These are phyloP conservation scores for Amoebophrya sp. DNA, from an alignment of 169 alveolate genomes.

Conservation along the genomic window DNA sequence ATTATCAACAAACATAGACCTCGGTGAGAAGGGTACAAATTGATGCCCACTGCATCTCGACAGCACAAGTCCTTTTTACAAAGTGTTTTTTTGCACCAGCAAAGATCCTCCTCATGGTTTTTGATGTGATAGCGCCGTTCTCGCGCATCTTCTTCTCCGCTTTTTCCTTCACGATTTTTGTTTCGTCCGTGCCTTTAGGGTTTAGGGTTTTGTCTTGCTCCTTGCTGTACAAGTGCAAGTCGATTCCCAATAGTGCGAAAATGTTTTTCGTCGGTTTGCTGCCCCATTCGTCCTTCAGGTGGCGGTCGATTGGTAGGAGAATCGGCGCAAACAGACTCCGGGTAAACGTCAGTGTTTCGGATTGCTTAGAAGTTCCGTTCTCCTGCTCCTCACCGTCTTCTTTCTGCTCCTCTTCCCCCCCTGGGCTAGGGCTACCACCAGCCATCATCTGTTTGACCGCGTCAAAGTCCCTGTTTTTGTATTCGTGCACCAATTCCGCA, in stretches of 20 bases:
- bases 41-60: no score
- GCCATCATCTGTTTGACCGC: neutral
- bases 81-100: neutral
- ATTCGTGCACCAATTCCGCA: neutral
- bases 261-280: neutral
- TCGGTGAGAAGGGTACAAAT: no score
- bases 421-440: neutral
- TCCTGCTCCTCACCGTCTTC: neutral
- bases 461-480: neutral
- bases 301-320: neutral
- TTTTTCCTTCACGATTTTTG: no score
- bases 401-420: neutral
- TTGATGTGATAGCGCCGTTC: no score
- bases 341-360: neutral
- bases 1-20: no score
- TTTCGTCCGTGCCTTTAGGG: no score
- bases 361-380: neutral
- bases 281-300: neutral
- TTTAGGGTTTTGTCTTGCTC: no score
- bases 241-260: neutral
- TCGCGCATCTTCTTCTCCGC: no score
- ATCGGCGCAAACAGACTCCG: neutral
- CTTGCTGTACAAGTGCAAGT: neutral
- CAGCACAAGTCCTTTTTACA: no score
- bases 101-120: no score